Evolutionary conservation across 306 rosid species (phyloP).

Genomic region (Sesbania bispinosa): DNA sequence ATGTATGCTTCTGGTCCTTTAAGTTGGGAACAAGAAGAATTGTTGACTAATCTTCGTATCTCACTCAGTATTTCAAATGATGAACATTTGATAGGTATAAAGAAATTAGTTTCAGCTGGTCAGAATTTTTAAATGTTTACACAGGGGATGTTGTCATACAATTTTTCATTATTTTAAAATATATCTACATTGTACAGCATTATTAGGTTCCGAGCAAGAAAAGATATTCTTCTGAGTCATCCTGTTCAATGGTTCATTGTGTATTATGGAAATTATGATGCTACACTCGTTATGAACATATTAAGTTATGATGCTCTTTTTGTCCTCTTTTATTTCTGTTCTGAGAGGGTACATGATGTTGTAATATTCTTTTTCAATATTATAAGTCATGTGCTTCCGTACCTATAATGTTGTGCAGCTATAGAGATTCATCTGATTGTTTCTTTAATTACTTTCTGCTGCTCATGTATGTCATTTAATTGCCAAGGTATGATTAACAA

Average conservation of each 20-base stretch:
- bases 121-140: constrained; percentile 27
- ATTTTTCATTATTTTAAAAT: not conserved
- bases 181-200: constrained; percentile 41
- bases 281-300: constrained; percentile 23
- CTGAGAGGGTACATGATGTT: not conserved
- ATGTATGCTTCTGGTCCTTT: constrained; percentile 83
- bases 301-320: not conserved
- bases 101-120: constrained; percentile 33
- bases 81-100: constrained; percentile 55
- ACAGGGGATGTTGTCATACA: not conserved
- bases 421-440: constrained; percentile 11
- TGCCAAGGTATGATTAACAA: not conserved
- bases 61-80: constrained; percentile 84
- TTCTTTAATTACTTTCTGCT: constrained; percentile 16
- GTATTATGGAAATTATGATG: constrained; percentile 20
- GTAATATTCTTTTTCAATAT: not conserved
- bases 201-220: constrained; percentile 30
- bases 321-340: constrained; percentile 16
- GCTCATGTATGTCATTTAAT: not conserved
- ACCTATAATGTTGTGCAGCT: not conserved
- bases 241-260: constrained; percentile 1
- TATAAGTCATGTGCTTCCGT: not conserved
- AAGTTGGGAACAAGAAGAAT: constrained; percentile 86
- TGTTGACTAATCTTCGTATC: constrained; percentile 81
- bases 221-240: not conserved